Evolutionary conservation across 768 basidiomycete species (phyloP).

Genomic region (Tulasnella sp.): DNA sequence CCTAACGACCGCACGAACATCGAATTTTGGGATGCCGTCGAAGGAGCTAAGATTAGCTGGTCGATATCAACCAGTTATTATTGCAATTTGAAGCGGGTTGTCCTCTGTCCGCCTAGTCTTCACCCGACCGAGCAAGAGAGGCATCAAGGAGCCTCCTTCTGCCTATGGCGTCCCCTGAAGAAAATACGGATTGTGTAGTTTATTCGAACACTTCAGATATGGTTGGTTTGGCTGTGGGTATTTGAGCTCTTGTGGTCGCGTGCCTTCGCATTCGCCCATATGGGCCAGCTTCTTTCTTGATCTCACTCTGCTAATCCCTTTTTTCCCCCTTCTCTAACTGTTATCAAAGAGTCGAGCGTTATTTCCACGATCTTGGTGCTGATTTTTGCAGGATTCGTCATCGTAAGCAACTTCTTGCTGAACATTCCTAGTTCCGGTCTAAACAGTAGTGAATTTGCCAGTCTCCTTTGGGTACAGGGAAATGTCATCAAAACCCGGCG

Average conservation of each 20-base stretch:
- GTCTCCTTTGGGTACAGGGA: not conserved
- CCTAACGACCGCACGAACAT: too few relatives aligned
- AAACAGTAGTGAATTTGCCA: not conserved
- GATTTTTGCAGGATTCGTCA: constrained; percentile 1
- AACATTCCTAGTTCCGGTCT: too few relatives aligned
- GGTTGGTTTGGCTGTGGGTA: constrained; percentile 14
- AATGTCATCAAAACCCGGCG: not conserved
- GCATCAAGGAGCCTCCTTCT: not conserved
- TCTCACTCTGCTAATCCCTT: not conserved
- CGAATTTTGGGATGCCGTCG: too few relatives aligned
- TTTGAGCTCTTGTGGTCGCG: not conserved
- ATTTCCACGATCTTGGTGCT: constrained; percentile 10
- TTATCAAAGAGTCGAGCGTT: constrained; percentile 13
- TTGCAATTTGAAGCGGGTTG: too few relatives aligned
- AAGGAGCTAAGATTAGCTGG: too few relatives aligned
- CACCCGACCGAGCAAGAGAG: not conserved
- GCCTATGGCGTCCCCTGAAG: not conserved
- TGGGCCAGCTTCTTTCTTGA: not conserved
- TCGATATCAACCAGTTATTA: too few relatives aligned
- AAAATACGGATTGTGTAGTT: constrained; percentile 4
- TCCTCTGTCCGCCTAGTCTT: too few relatives aligned
- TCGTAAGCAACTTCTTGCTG: not conserved
- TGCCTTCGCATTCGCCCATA: not conserved
- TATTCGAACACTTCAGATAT: constrained; percentile 12
- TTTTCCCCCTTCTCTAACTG: not conserved